Evolutionary conservation across 192 early-diverging fungal species (phyloP).

Genomic region (Gonapodya sp.): DNA sequence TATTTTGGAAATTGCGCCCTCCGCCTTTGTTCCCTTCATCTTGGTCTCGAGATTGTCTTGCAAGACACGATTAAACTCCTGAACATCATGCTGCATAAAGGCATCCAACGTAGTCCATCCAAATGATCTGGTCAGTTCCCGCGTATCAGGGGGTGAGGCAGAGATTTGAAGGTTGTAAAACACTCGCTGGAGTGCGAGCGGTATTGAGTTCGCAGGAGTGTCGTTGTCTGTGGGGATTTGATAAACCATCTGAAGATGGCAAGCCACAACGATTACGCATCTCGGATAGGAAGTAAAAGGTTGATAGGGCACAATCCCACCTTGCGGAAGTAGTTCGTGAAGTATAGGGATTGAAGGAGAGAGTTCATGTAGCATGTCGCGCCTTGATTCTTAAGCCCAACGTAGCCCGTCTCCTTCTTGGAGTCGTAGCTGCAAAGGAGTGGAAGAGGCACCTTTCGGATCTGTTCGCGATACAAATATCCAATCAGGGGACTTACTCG

Average conservation of each 20-base stretch:
- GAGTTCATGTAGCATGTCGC: conserved; percentile 99
- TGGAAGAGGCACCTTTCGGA: not conserved
- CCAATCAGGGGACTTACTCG: conserved; percentile 42
- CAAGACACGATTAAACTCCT: conserved; percentile 93
- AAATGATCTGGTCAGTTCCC: conserved; percentile 94
- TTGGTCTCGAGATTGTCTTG: conserved; percentile 94
- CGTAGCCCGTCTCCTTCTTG: conserved; percentile 78
- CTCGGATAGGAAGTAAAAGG: not conserved
- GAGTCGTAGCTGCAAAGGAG: conserved; percentile 81
- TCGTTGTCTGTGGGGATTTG: conserved; percentile 86
- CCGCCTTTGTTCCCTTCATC: conserved; percentile 91
- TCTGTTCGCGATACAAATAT: not conserved
- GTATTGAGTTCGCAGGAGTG: conserved; percentile 75
- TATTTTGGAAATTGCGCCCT: conserved; percentile 82
- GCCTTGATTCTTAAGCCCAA: conserved; percentile 93
- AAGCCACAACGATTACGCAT: not conserved
- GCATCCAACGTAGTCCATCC: conserved; percentile 94
- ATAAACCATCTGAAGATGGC: conserved; percentile 29
- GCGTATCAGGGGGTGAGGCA: conserved; percentile 60
- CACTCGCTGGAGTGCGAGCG: conserved; percentile 85
- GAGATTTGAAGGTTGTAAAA: conserved; percentile 83
- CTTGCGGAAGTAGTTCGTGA: conserved; percentile 87
- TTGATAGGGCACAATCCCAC: conserved; percentile 39
- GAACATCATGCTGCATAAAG: conserved; percentile 98
- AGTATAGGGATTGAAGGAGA: conserved; percentile 87